These are phyloP conservation scores for Coniophora puteana DNA, from an alignment of 1,284 basidiomycete species.

Conservation along the genomic window DNA sequence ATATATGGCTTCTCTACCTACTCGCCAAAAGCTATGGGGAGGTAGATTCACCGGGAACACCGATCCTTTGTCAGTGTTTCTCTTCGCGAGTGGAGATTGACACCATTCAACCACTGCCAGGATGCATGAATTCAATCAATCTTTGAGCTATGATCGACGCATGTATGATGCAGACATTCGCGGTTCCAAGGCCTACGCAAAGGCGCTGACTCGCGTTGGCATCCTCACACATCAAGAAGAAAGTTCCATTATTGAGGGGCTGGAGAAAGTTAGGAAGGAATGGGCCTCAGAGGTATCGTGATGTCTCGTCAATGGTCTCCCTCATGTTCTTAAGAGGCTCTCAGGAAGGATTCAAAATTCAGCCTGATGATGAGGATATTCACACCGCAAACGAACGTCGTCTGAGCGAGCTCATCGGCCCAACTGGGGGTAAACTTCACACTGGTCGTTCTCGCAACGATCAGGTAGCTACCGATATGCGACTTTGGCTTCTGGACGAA, in stretches of 20 bases:
- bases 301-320: no score
- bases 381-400: constrained; percentile 99
- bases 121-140: constrained; percentile 96
- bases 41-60: constrained; percentile 87
- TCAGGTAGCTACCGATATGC: constrained; percentile 97
- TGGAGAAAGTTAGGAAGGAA: constrained; percentile 77
- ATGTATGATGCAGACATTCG: constrained; percentile 92
- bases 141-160: constrained; percentile 89
- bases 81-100: constrained; percentile 6
- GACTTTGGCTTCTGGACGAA: constrained; percentile 90
- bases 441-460: constrained; percentile 97
- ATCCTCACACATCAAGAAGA: constrained; percentile 81
- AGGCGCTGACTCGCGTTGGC: constrained; percentile 74
- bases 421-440: constrained; percentile 90
- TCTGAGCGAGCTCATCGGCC: constrained; percentile 89
- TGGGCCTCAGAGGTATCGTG: no score
- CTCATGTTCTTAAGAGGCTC: no score
- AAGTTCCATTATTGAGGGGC: constrained; percentile 72
- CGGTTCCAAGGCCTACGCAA: constrained; percentile 95
- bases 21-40: constrained; percentile 86
- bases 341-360: constrained; percentile 56
- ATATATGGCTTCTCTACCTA: constrained; percentile 60
- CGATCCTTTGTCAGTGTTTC: constrained; percentile 72
- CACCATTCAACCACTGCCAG: constrained; percentile 36
- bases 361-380: constrained; percentile 94